Evolutionary conservation across 192 early-diverging fungal genomes (phyloP).

Genomic region (Glomus cerebriforme): DNA sequence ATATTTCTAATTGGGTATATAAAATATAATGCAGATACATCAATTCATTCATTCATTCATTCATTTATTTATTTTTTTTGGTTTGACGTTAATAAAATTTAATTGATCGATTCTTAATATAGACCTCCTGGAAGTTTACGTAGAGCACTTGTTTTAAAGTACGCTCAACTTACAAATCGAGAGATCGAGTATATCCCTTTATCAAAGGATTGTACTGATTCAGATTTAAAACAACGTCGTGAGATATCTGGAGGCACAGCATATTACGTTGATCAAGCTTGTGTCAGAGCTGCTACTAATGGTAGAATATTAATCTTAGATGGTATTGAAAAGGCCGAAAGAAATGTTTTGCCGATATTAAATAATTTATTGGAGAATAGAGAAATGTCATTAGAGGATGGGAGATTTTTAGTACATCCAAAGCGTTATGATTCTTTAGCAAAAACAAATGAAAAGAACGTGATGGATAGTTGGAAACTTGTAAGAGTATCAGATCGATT

Average conservation of each 20-base stretch:
- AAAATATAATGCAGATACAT: not conserved
- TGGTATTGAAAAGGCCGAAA: constrained; percentile 79
- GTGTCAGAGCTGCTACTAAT: constrained; percentile 63
- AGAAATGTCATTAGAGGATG: constrained; percentile 84
- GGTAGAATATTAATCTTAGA: constrained; percentile 63
- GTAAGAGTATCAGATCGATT: constrained; percentile 69
- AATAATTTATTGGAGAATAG: constrained; percentile 87
- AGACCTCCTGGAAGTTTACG: constrained; percentile 70
- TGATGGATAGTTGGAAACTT: constrained; percentile 59
- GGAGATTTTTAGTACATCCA: constrained; percentile 72
- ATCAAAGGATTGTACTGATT: constrained; percentile 75
- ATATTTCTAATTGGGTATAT: constrained; percentile 74
- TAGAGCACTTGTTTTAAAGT: constrained; percentile 67
- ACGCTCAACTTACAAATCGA: constrained; percentile 60
- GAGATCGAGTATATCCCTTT: constrained; percentile 76
- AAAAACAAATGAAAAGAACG: constrained; percentile 50
- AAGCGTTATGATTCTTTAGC: constrained; percentile 65
- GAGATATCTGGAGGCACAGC: constrained; percentile 67
- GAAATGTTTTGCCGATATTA: constrained; percentile 81
- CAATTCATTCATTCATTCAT: not conserved
- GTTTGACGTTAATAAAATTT: not conserved
- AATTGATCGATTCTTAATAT: not conserved
- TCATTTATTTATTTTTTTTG: not conserved
- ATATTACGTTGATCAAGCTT: constrained; percentile 63
- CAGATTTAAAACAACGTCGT: constrained; percentile 80